These are phyloP conservation scores for Fusarium multiceps DNA, from an alignment of 2,329 filamentous ascomycete genomes.

Conservation along the genomic window DNA sequence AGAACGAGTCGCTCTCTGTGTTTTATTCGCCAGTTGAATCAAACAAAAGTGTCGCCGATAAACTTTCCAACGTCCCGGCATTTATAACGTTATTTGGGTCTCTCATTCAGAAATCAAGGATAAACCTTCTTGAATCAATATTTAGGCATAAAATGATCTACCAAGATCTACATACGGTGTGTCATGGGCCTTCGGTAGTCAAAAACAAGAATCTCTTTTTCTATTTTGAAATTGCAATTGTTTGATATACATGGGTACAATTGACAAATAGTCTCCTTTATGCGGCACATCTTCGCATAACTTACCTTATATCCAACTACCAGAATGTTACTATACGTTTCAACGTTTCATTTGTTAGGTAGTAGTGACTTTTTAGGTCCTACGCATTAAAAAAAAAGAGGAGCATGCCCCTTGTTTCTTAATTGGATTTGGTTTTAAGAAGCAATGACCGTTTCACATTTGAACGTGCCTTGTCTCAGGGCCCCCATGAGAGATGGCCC, in stretches of 20 bases:
- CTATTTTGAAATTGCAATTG: conserved; percentile 18
- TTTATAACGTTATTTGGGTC: background rate
- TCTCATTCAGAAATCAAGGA: background rate
- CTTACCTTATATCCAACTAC: background rate
- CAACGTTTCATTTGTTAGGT: background rate
- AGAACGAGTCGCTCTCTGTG: background rate
- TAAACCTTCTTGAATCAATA: background rate
- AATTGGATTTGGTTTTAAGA: conserved; percentile 1
- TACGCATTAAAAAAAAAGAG: conserved; percentile 28
- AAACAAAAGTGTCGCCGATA: background rate
- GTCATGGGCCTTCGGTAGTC: background rate
- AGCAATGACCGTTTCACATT: conserved; percentile 40
- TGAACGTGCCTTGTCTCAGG: conserved; percentile 40
- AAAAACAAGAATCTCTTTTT: background rate
- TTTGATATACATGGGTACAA: conserved; percentile 25
- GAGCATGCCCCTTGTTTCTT: conserved; percentile 4
- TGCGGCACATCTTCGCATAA: conserved; percentile 22
- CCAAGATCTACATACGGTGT: conserved; percentile 23
- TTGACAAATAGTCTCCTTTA: conserved; percentile 1
- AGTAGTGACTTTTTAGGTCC: background rate
- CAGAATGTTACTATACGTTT: conserved; percentile 9
- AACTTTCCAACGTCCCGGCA: conserved; percentile 4
- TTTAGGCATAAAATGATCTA: conserved; percentile 28
- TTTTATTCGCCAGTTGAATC: background rate
- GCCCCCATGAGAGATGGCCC: conserved; percentile 18